Evolutionary conservation across 2,329 filamentous ascomycete species (phyloP).

Genomic region (Aspergillus unguis): DNA sequence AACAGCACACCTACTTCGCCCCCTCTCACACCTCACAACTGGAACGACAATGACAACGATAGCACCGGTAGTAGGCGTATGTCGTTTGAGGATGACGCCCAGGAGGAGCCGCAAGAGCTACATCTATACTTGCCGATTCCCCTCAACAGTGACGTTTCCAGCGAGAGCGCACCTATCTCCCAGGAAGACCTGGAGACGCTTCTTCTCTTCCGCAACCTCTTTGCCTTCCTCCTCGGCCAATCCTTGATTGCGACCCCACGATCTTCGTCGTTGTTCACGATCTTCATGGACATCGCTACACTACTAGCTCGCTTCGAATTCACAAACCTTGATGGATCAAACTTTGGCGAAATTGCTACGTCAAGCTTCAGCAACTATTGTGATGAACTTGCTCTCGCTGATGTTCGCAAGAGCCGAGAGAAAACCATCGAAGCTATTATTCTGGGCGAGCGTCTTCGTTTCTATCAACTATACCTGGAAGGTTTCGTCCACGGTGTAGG

Average conservation of each 20-base stretch:
- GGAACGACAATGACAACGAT: constrained; percentile 36
- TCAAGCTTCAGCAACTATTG: constrained; percentile 59
- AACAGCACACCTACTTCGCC: constrained; percentile 24
- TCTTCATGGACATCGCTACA: constrained; percentile 60
- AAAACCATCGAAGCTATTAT: constrained; percentile 87
- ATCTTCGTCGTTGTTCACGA: constrained; percentile 55
- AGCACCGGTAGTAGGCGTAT: constrained; percentile 49
- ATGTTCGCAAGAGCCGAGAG: constrained; percentile 77
- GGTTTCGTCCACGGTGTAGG: constrained; percentile 89
- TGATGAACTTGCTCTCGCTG: constrained; percentile 71
- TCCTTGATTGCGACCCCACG: constrained; percentile 58
- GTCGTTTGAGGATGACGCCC: constrained; percentile 44
- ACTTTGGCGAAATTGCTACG: constrained; percentile 60
- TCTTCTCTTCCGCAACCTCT: constrained; percentile 60
- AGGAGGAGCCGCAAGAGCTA: constrained; percentile 43
- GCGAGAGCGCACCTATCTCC: constrained; percentile 31
- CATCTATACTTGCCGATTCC: constrained; percentile 60
- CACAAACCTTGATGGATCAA: constrained; percentile 60
- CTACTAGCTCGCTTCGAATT: constrained; percentile 58
- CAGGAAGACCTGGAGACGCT: constrained; percentile 55
- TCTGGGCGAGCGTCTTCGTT: constrained; percentile 84
- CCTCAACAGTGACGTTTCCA: constrained; percentile 50
- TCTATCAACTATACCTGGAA: constrained; percentile 78
- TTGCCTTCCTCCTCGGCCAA: constrained; percentile 62
- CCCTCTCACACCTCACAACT: constrained; percentile 31